phyloP scores from a whole-genome alignment of 2,329 filamentous ascomycete species.

The Berkeleyomyces basicola region DNA sequence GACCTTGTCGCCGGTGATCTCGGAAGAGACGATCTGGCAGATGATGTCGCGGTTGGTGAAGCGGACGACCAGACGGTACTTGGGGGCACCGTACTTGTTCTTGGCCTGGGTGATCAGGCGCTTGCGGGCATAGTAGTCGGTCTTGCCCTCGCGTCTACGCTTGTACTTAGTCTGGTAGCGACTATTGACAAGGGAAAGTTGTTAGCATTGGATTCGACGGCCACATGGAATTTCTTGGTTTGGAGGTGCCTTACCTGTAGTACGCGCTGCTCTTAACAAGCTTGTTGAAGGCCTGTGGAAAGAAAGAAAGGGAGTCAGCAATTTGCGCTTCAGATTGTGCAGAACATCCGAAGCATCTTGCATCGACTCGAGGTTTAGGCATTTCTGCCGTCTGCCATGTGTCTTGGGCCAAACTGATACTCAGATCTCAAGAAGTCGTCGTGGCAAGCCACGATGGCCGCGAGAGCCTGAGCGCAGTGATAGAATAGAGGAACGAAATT shows the following conservation, averaged over 20 bases:
- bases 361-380: conserved; percentile 49
- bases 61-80: conserved; percentile 98
- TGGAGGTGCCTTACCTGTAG: conserved; percentile 61
- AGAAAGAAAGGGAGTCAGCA: conserved; percentile 73
- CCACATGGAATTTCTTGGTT: background rate
- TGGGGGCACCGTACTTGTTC: conserved; percentile 99
- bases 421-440: background rate
- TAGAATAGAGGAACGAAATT: background rate
- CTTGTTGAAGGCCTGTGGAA: conserved; percentile 69
- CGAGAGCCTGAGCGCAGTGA: background rate
- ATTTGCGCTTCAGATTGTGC: conserved; percentile 85
- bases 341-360: conserved; percentile 88
- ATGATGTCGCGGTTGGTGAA: conserved; percentile 99
- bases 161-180: conserved; percentile 99
- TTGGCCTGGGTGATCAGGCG: conserved; percentile 99
- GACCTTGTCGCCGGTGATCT: conserved; percentile 97
- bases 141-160: conserved; percentile 90
- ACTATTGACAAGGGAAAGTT: conserved; percentile 31
- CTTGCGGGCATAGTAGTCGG: conserved; percentile 99
- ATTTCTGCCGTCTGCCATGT: conserved; percentile 25
- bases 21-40: conserved; percentile 89
- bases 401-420: conserved; percentile 12
- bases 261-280: conserved; percentile 94
- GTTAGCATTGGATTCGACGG: conserved; percentile 17
- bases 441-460: background rate